These are phyloP conservation scores for Oryza meyeriana DNA, from an alignment of 176 grass and related monocot genomes.

Conservation along the genomic window DNA sequence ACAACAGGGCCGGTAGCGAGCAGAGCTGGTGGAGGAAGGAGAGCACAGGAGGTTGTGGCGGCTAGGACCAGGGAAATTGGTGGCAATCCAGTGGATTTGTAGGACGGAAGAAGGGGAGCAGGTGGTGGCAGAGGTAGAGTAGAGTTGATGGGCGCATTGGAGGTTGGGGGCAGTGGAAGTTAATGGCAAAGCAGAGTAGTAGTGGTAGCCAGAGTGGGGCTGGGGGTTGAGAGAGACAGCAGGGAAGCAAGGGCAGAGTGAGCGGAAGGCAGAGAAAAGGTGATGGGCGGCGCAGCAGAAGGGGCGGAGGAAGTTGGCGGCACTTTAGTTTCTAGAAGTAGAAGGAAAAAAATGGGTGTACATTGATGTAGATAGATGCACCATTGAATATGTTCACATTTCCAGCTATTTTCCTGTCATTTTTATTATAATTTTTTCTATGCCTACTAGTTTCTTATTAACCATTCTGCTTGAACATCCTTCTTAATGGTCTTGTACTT, in stretches of 20 bases:
- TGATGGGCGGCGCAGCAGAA: background rate
- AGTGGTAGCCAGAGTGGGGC: background rate
- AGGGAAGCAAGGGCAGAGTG: background rate
- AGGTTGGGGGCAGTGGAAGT: background rate
- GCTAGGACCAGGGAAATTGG: background rate
- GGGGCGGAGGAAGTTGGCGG: background rate
- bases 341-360: slow-evolving; percentile 17
- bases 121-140: background rate
- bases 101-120: background rate
- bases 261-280: background rate
- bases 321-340: background rate
- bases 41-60: too few relatives aligned
- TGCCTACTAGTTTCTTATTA: background rate
- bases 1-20: too few relatives aligned
- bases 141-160: background rate
- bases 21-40: too few relatives aligned
- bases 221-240: background rate
- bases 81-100: background rate
- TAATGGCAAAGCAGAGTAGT: background rate
- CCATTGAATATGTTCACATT: slow-evolving; percentile 3
- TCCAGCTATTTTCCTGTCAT: background rate
- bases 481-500: background rate
- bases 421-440: background rate
- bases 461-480: background rate
- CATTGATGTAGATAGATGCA: background rate